Evolutionary conservation across 805 yeast genomes (phyloP).

Genomic region (Candida manassasensis): DNA sequence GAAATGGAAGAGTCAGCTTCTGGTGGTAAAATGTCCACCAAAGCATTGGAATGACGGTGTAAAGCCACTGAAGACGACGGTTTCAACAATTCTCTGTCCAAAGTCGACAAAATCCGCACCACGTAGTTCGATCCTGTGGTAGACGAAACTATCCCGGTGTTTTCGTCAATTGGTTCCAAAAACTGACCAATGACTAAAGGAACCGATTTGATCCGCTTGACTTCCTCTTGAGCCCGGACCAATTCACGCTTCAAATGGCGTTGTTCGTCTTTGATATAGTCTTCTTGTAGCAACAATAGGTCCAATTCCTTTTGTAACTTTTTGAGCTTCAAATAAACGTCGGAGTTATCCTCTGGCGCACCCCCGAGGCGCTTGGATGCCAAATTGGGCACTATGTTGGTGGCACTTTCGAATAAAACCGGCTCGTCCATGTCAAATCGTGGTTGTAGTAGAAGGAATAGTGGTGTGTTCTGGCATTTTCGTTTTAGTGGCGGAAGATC

Average conservation of each 20-base stretch:
- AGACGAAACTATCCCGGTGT: slow-evolving; percentile 93
- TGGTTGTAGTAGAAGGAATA: slow-evolving; percentile 1
- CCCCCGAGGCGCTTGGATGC: not conserved
- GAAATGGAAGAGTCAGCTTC: slow-evolving; percentile 97
- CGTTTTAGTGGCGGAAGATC: no score
- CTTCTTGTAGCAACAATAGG: slow-evolving; percentile 82
- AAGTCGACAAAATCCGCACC: slow-evolving; percentile 88
- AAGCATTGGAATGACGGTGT: slow-evolving; percentile 96
- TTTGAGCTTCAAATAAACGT: slow-evolving; percentile 80
- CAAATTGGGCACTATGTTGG: slow-evolving; percentile 1
- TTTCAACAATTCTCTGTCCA: slow-evolving; percentile 90
- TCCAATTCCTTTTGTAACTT: slow-evolving; percentile 88
- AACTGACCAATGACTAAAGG: slow-evolving; percentile 98
- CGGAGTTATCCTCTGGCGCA: slow-evolving; percentile 41
- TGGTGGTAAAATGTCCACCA: slow-evolving; percentile 96
- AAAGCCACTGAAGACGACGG: slow-evolving; percentile 94
- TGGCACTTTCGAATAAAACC: slow-evolving; percentile 21
- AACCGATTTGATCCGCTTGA: slow-evolving; percentile 93
- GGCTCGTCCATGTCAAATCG: slow-evolving; percentile 33
- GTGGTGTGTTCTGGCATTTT: not conserved
- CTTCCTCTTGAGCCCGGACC: slow-evolving; percentile 97
- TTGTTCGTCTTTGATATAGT: slow-evolving; percentile 95
- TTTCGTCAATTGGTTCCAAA: slow-evolving; percentile 93
- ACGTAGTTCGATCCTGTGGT: slow-evolving; percentile 98
- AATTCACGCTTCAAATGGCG: slow-evolving; percentile 93